phyloP scores from a whole-genome alignment of 2,329 filamentous ascomycete species.

The Chaetomiaceae sp. region DNA sequence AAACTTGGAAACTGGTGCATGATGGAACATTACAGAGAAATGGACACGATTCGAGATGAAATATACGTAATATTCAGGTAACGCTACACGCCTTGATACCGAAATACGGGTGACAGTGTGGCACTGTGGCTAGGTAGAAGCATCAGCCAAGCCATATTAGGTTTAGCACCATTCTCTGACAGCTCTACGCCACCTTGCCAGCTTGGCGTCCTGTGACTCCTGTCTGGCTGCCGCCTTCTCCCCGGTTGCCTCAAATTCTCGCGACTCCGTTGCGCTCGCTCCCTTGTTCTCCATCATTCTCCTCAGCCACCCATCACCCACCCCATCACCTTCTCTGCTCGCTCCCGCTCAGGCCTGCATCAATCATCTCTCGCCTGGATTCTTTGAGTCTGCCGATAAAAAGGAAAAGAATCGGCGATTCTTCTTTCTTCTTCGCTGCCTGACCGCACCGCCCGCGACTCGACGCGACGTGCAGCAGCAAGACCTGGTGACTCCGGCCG shows the following conservation, averaged over 20 bases:
- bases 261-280: conserved; percentile 12
- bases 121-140: too few relatives aligned
- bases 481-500: not conserved
- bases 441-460: conserved; percentile 13
- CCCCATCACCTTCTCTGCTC: conserved; percentile 19
- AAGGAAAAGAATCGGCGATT: not conserved
- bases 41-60: too few relatives aligned
- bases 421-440: not conserved
- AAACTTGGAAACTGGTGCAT: too few relatives aligned
- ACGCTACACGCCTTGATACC: too few relatives aligned
- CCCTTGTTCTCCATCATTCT: conserved; percentile 11
- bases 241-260: conserved; percentile 17
- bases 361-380: conserved; percentile 32
- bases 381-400: not conserved
- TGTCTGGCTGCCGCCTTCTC: too few relatives aligned
- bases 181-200: too few relatives aligned
- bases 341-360: conserved; percentile 29
- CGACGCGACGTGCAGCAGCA: conserved; percentile 19
- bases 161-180: too few relatives aligned
- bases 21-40: too few relatives aligned
- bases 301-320: conserved; percentile 17
- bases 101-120: too few relatives aligned
- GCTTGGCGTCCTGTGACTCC: too few relatives aligned
- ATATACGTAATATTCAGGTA: too few relatives aligned
- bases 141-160: too few relatives aligned